phyloP scores from a whole-genome alignment of 1,284 basidiomycete genomes.

The Cutaneotrichosporon sp. region DNA sequence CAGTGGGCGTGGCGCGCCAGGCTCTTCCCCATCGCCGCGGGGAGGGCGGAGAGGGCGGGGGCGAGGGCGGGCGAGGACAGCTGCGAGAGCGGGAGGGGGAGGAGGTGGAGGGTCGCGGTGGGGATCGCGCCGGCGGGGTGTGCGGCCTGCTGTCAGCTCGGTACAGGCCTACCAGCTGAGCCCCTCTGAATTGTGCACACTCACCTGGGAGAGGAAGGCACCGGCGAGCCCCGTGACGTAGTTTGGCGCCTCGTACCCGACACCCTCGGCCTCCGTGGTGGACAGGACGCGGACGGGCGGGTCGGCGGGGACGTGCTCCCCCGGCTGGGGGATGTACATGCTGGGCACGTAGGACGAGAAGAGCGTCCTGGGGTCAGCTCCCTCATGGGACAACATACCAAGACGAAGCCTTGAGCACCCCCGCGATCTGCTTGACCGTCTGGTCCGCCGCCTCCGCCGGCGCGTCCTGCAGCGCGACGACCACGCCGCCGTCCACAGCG shows the following conservation, averaged over 20 bases:
- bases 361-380: slow-evolving; percentile 34
- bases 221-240: slow-evolving; percentile 42
- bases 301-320: slow-evolving; percentile 12
- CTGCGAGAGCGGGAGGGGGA: slow-evolving; percentile 43
- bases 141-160: slow-evolving; percentile 28
- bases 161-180: too few relatives aligned
- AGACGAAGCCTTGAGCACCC: slow-evolving; percentile 1
- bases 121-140: slow-evolving; percentile 30
- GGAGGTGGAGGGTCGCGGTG: slow-evolving; percentile 23
- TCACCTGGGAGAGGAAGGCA: slow-evolving; percentile 35
- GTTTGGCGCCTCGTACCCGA: slow-evolving; percentile 41
- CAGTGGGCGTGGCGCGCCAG: slow-evolving; percentile 21
- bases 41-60: background rate
- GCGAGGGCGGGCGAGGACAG: slow-evolving; percentile 21
- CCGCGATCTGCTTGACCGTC: slow-evolving; percentile 9
- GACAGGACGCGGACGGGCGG: slow-evolving; percentile 38
- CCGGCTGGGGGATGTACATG: slow-evolving; percentile 40
- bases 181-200: slow-evolving; percentile 7
- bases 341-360: slow-evolving; percentile 44
- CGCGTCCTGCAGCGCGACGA: slow-evolving; percentile 21
- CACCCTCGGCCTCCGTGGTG: background rate
- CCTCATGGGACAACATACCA: slow-evolving; percentile 16
- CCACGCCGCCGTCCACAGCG: slow-evolving; percentile 16
- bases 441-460: slow-evolving; percentile 16
- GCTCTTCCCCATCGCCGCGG: slow-evolving; percentile 8